Conservation (phyloP, 2,329 filamentous ascomycete species). For the Clarireedia paspali region DNA sequence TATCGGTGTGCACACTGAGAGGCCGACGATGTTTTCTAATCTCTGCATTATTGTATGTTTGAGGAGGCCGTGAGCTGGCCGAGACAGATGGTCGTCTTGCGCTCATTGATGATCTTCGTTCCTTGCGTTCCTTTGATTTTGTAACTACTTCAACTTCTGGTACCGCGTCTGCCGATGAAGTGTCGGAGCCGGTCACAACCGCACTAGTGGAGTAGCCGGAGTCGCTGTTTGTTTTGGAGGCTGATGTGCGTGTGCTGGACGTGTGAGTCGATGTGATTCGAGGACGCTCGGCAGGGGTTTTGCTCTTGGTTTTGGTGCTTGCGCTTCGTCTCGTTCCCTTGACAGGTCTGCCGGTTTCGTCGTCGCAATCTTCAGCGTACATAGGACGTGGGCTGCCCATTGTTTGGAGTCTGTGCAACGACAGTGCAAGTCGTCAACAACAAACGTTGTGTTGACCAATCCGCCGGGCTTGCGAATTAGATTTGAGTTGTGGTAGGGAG, state of each 20-base stretch:
- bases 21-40: conserved; percentile 2
- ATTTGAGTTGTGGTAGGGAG: not conserved
- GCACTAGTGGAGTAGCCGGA: conserved; percentile 10
- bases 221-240: conserved; percentile 7
- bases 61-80: conserved; percentile 1
- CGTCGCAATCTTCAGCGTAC: conserved; percentile 24
- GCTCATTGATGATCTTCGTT: not conserved
- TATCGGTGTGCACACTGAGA: conserved; percentile 2
- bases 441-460: not conserved
- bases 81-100: not conserved
- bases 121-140: not conserved
- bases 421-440: conserved; percentile 7
- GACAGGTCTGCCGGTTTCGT: conserved; percentile 17
- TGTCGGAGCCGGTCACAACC: conserved; percentile 2
- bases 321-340: conserved; percentile 19
- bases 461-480: not conserved
- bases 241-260: not conserved
- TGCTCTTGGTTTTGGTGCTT: conserved; percentile 14
- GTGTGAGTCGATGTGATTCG: conserved; percentile 1
- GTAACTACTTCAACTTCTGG: not conserved
- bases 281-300: not conserved
- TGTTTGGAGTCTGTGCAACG: conserved; percentile 4
- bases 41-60: not conserved
- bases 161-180: conserved; percentile 1
- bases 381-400: conserved; percentile 19